Conservation (phyloP, 257 asterid genomes). For the Penstemon davidsonii region DNA sequence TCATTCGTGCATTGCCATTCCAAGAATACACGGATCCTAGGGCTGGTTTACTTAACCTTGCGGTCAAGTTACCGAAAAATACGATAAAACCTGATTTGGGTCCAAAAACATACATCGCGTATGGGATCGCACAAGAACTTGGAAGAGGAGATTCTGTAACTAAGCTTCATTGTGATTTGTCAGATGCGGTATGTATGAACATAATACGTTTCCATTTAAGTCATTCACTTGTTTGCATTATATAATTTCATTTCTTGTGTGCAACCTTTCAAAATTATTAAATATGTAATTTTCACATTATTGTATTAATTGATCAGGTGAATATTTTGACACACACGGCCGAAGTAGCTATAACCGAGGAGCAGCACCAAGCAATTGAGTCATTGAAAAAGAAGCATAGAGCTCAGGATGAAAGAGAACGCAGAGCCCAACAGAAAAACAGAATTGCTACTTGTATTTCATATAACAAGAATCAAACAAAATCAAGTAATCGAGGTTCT, state of each 20-base stretch:
- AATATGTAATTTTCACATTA: background rate
- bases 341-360: conserved; percentile 53
- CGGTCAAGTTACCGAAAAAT: conserved; percentile 37
- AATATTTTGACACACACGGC: conserved; percentile 56
- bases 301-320: background rate
- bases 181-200: conserved; percentile 57
- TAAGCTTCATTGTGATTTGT: conserved; percentile 69
- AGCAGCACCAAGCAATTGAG: conserved; percentile 59
- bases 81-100: conserved; percentile 67
- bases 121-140: conserved; percentile 63
- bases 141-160: conserved; percentile 75
- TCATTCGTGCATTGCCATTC: conserved; percentile 57
- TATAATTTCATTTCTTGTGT: background rate
- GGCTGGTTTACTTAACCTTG: conserved; percentile 54
- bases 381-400: conserved; percentile 63
- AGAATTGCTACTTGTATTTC: conserved; percentile 9
- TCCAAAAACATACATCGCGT: conserved; percentile 70
- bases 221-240: background rate
- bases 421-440: conserved; percentile 21
- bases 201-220: background rate
- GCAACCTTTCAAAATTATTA: background rate
- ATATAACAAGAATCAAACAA: conserved; percentile 15
- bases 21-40: conserved; percentile 61
- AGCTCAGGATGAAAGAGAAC: conserved; percentile 71
- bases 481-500: conserved; percentile 8